Percentiles rank a stretch among this genome's conserved stretches.
Evolutionary conservation across 805 yeast species (phyloP).

Genomic region (Vanderwaltozyma polyspora): DNA sequence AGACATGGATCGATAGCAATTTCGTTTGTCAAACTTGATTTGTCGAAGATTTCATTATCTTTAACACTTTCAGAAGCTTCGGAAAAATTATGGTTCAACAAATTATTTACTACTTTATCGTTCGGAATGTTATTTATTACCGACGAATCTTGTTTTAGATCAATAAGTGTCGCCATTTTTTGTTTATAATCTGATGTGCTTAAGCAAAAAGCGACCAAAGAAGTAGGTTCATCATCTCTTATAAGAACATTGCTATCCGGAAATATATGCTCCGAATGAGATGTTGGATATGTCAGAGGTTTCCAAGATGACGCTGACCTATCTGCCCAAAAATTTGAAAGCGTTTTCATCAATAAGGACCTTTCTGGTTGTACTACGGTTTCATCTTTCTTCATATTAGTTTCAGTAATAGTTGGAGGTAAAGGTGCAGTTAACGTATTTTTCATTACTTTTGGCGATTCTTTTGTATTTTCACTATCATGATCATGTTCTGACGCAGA

Average conservation of each 20-base stretch:
- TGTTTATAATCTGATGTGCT: slow-evolving; percentile 73
- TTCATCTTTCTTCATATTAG: slow-evolving; percentile 15
- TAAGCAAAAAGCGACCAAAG: slow-evolving; percentile 84
- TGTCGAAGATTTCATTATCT: neutral
- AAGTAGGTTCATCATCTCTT: slow-evolving; percentile 93
- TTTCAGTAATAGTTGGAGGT: too few relatives aligned
- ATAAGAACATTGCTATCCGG: slow-evolving; percentile 89
- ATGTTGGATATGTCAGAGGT: slow-evolving; percentile 73
- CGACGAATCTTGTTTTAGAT: neutral
- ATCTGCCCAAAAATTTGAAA: slow-evolving; percentile 95
- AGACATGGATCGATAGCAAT: neutral
- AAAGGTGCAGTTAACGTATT: neutral
- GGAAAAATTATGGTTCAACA: neutral
- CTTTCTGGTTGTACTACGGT: slow-evolving; percentile 44
- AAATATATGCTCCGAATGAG: slow-evolving; percentile 76
- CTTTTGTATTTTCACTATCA: neutral
- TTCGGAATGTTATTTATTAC: neutral
- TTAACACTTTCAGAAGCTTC: neutral
- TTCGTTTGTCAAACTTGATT: neutral
- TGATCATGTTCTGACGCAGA: neutral
- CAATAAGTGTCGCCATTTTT: slow-evolving; percentile 35
- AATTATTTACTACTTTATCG: neutral
- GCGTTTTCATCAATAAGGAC: slow-evolving; percentile 66
- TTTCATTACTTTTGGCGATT: too few relatives aligned
- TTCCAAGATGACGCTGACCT: slow-evolving; percentile 93